Evolutionary conservation across 1,284 basidiomycete genomes (phyloP).

Genomic region (Apiotrichum domesticum): DNA sequence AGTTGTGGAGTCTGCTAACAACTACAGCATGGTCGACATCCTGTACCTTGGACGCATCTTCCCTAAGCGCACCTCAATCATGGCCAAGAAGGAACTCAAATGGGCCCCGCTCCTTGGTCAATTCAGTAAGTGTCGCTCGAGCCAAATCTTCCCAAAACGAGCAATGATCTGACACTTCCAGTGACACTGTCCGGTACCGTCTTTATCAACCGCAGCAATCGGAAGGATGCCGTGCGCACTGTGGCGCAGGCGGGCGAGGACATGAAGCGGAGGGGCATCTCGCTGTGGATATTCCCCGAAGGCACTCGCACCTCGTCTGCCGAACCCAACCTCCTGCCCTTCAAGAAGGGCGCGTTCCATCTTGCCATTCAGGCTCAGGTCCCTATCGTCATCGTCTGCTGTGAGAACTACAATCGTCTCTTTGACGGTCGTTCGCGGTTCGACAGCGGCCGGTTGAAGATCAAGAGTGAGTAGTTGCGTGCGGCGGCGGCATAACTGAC

Average conservation of each 20-base stretch:
- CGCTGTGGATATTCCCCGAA: constrained; percentile 88
- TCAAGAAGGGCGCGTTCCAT: constrained; percentile 99
- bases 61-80: constrained; percentile 75
- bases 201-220: constrained; percentile 84
- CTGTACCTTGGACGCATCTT: constrained; percentile 80
- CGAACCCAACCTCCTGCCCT: constrained; percentile 65
- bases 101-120: constrained; percentile 82
- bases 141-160: no score
- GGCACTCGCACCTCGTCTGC: constrained; percentile 75
- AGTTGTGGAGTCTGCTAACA: neutral
- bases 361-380: constrained; percentile 76
- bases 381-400: constrained; percentile 84
- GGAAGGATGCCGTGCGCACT: constrained; percentile 65
- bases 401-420: constrained; percentile 86
- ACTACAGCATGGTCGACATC: constrained; percentile 68
- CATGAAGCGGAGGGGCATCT: constrained; percentile 66
- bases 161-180: constrained; percentile 17
- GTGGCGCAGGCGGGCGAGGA: constrained; percentile 70
- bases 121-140: constrained; percentile 53
- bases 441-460: constrained; percentile 66
- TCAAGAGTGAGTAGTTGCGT: constrained; percentile 61
- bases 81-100: constrained; percentile 88
- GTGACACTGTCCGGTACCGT: constrained; percentile 85
- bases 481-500: neutral
- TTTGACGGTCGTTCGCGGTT: constrained; percentile 71